Base-by-base conservation (phyloP, 768 basidiomycete genomes). In the Sutorius australiensis region DNA sequence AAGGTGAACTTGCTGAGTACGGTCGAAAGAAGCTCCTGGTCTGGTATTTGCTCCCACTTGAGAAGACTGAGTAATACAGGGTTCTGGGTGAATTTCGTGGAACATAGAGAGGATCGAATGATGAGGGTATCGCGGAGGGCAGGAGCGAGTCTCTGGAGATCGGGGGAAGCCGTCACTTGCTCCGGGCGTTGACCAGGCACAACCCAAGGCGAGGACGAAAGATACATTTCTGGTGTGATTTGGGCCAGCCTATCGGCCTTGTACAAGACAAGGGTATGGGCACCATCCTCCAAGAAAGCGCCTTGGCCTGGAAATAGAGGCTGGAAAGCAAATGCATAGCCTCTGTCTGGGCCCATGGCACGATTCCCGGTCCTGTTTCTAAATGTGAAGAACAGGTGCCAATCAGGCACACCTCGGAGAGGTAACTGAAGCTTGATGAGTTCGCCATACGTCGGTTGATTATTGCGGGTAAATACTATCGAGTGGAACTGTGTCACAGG, bases 321-420 rank as follows among this genome's bases (percentile, higher is more conserved):
- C 41, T 95, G 83, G 67, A 88, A 97, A 3, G 87, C 92, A 62
- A 95, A 97, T 1, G 93, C 95, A 60, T 95, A 98, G 0, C 92
- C 88, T 28, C 80, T 79, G 41, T 95, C 93, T 3, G 73, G 64
- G 36, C 72, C 77, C 50, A 67, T 62, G 14, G 69, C 67, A 40
- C 80, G 79, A 45, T 82, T 78, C 12, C 77, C 78, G 40, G 72
- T 73, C 34, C 87, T 86, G 64, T 92, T 86, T 37, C 90, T 83
- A 72, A 98, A 95, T 0, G 92, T 92, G 73, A 98, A 90, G 78
- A 95, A 98, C 13, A 98, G 72, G 65, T 98, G 95, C 83, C 90
- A 94, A 38, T 83, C 78, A 2, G 85, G 83, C 36, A 86, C 77
- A 8, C 81, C 80, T 9, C 83, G 75, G 12, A 76, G 71, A 19